Percentiles rank a stretch among this genome's conserved stretches.
Evolutionary conservation across 768 basidiomycete species (phyloP).

Genomic region (Tephrocybe sp.): DNA sequence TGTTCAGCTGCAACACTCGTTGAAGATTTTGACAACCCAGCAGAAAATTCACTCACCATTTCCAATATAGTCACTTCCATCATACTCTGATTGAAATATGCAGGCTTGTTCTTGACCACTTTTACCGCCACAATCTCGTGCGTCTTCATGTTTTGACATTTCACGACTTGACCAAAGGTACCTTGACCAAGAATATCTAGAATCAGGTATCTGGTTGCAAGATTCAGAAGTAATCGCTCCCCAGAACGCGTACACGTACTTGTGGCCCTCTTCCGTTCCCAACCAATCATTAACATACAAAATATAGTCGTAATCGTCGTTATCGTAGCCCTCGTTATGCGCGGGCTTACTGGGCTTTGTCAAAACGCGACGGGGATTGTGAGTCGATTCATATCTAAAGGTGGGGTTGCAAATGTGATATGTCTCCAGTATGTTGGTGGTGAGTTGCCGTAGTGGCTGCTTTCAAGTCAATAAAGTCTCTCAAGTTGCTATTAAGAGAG

Average conservation of each 20-base stretch:
- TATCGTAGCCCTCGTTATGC: slow-evolving; percentile 97
- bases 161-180: slow-evolving; percentile 98
- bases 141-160: slow-evolving; percentile 99
- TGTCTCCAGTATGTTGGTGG: slow-evolving; percentile 85
- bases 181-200: slow-evolving; percentile 98
- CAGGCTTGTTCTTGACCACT: slow-evolving; percentile 99
- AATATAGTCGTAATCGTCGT: slow-evolving; percentile 99
- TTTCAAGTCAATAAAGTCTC: slow-evolving; percentile 13
- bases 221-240: slow-evolving; percentile 13
- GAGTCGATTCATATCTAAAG: slow-evolving; percentile 92
- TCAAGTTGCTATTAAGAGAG: slow-evolving; percentile 2
- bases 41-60: slow-evolving; percentile 59
- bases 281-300: slow-evolving; percentile 98
- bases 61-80: slow-evolving; percentile 99
- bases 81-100: slow-evolving; percentile 99
- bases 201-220: slow-evolving; percentile 77
- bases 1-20: slow-evolving; percentile 72
- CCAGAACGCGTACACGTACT: slow-evolving; percentile 50
- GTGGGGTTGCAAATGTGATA: slow-evolving; percentile 93
- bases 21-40: not conserved
- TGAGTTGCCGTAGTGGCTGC: slow-evolving; percentile 67
- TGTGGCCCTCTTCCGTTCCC: slow-evolving; percentile 92
- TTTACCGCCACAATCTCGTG: slow-evolving; percentile 99
- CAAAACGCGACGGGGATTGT: slow-evolving; percentile 94
- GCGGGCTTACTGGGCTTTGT: slow-evolving; percentile 97